Base-by-base conservation (phyloP, 2,329 filamentous ascomycete genomes). In the Leptosphaerulina australis region DNA sequence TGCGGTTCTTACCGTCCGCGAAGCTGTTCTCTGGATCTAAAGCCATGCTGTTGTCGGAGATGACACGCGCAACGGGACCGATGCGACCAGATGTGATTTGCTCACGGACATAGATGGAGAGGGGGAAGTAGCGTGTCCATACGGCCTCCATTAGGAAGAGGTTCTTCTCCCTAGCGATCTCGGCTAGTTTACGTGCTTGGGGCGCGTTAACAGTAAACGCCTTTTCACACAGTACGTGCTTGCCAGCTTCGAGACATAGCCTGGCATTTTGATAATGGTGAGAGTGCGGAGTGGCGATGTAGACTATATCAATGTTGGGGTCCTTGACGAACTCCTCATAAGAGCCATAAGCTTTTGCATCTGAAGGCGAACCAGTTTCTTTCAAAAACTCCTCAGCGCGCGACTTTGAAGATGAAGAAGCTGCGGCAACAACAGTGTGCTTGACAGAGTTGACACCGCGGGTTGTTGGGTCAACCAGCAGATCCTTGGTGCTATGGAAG, bases 231-330 rank as follows among this genome's bases (percentile, higher is more conserved):
- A 96, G 82, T 22, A 96, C 90, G 64, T 93, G 82, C 80, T 96
- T 96, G 65, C 90, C 88, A 6, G 88, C 88, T 59, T 90, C 83
- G 29, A 96, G 80, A 33, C 86, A 88, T n/a, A 95, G 82, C 83
- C 91, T 90, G 57, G 85, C 83, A 75, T 96, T 93, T 72, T 95
- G 90, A 77, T 92, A 96, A 77, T 96, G 91, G 73, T 96, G 91
- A 63, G 88, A 92, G 77, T 96, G 91, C 12, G 91, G 91, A 3
- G 91, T 96, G 18, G 90, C 91, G 47, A 96, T 84, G 73, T 96
- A 96, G 75, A 96, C 76, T 62, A 95, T 89, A 72, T 96, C 89
- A 59, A 96, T 83, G 63, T 90, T 82, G 5, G 87, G 77, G 69
- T 96, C 90, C 40, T 83, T 81, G 20, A 93, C 90, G 21, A 96